A percentile compares a stretch with the other conserved stretches of the same genome.
phyloP scores from a whole-genome alignment of 2,329 filamentous ascomycete species.

The Hypoxylon sp. region DNA sequence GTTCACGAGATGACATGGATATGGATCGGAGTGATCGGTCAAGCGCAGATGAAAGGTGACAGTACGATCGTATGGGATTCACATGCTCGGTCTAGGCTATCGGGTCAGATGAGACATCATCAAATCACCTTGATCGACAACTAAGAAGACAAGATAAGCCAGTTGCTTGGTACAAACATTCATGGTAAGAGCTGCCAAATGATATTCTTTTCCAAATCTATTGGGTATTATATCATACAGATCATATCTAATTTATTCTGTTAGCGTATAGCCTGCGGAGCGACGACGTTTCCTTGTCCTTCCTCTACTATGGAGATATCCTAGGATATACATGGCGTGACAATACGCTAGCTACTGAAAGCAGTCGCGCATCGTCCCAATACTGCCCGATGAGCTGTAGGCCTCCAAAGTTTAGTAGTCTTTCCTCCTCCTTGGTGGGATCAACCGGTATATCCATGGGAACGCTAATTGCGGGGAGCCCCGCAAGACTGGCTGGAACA shows the following conservation, averaged over 20 bases:
- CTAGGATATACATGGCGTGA: slow-evolving; percentile 42
- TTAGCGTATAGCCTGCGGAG: neutral
- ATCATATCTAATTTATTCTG: slow-evolving; percentile 17
- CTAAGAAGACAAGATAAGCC: neutral
- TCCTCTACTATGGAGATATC: neutral
- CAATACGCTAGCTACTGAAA: slow-evolving; percentile 66
- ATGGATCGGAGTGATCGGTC: slow-evolving; percentile 53
- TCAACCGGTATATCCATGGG: slow-evolving; percentile 66
- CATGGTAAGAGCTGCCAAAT: slow-evolving; percentile 22
- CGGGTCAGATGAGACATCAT: neutral
- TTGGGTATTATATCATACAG: slow-evolving; percentile 34
- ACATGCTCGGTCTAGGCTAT: neutral
- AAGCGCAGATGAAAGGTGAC: slow-evolving; percentile 39
- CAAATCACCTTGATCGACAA: slow-evolving; percentile 4
- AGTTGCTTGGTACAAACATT: neutral
- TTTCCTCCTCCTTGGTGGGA: slow-evolving; percentile 51
- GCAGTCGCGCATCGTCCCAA: slow-evolving; percentile 77
- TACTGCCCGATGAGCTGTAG: slow-evolving; percentile 86
- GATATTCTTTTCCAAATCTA: slow-evolving; percentile 23
- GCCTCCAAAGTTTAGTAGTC: slow-evolving; percentile 63
- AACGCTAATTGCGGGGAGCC: slow-evolving; percentile 88
- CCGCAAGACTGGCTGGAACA: slow-evolving; percentile 92
- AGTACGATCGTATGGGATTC: slow-evolving; percentile 6
- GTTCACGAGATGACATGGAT: slow-evolving; percentile 57
- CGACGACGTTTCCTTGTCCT: neutral